These are phyloP conservation scores for Seiridium cupressi DNA, from an alignment of 2,329 filamentous ascomycete species.

Conservation along the genomic window DNA sequence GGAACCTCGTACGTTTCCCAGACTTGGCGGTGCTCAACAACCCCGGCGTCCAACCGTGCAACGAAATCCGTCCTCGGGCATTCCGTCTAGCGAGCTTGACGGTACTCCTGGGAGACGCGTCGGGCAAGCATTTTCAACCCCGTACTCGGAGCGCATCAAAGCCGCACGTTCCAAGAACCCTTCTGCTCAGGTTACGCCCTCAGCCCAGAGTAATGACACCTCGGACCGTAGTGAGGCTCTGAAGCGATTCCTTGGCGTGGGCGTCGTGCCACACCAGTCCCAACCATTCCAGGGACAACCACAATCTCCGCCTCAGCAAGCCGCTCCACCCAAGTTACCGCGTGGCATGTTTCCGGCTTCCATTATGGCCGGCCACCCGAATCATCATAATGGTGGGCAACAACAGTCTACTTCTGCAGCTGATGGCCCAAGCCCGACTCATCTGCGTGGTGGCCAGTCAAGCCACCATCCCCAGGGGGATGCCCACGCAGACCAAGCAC, in stretches of 20 bases:
- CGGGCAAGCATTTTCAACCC: constrained; percentile 67
- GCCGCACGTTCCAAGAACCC: constrained; percentile 42
- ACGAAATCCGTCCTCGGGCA: constrained; percentile 47
- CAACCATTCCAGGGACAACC: constrained; percentile 11
- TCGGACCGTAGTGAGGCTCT: constrained; percentile 46
- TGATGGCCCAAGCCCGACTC: not conserved
- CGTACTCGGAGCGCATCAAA: constrained; percentile 60
- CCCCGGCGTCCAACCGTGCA: constrained; percentile 31
- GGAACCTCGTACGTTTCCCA: constrained; percentile 28
- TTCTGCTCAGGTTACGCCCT: constrained; percentile 18
- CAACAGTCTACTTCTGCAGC: not conserved
- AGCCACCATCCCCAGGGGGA: constrained; percentile 11
- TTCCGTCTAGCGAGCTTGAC: constrained; percentile 70
- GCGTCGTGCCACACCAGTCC: constrained; percentile 4
- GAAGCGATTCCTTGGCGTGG: constrained; percentile 48
- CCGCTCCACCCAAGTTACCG: constrained; percentile 13
- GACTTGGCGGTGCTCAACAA: constrained; percentile 29
- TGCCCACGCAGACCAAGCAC: constrained; percentile 34
- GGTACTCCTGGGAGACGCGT: constrained; percentile 52
- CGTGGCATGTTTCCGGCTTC: constrained; percentile 25
- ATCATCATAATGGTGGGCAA: not conserved
- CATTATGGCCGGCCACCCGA: constrained; percentile 13
- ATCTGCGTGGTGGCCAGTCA: constrained; percentile 8
- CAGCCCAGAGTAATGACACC: constrained; percentile 12
- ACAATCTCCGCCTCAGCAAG: constrained; percentile 4